A percentile compares a stretch with the other conserved stretches of the same genome.
phyloP scores from a whole-genome alignment of 2,329 filamentous ascomycete genomes.

The Dryadomyces quercus-mongolicae region DNA sequence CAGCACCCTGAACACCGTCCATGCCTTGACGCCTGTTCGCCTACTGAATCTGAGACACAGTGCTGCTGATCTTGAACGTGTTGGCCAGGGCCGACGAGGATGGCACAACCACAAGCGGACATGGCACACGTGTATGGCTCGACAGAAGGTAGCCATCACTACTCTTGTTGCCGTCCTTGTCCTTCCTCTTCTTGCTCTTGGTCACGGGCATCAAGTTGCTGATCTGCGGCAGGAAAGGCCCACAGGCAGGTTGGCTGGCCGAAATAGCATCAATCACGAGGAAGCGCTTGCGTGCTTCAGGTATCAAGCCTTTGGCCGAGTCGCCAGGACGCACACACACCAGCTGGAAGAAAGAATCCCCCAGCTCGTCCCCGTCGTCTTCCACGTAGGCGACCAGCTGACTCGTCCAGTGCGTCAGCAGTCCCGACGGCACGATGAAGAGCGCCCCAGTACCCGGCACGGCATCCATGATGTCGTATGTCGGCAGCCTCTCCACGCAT shows the following conservation, averaged over 20 bases:
- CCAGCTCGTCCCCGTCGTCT: neutral
- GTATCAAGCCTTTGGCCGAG: neutral
- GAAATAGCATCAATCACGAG: neutral
- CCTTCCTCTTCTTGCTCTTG: neutral
- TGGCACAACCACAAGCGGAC: conserved; percentile 1
- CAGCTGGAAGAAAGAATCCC: neutral
- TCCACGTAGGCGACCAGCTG: neutral
- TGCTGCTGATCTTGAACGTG: neutral
- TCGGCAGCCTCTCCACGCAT: neutral
- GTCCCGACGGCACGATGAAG: neutral
- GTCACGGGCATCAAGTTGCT: neutral
- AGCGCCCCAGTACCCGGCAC: neutral
- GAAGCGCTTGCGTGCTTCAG: neutral
- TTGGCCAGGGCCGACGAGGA: neutral
- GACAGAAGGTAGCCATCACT: neutral
- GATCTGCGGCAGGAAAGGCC: neutral
- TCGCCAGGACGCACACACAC: neutral
- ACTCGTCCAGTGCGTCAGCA: neutral
- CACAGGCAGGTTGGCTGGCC: neutral
- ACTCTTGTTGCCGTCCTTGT: neutral
- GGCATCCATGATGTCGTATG: neutral
- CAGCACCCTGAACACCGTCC: neutral
- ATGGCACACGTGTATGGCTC: neutral
- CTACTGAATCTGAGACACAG: neutral
- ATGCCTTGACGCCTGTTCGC: neutral